These are phyloP conservation scores for Platismatia glauca DNA, from an alignment of 495 filamentous ascomycete species.

Conservation along the genomic window DNA sequence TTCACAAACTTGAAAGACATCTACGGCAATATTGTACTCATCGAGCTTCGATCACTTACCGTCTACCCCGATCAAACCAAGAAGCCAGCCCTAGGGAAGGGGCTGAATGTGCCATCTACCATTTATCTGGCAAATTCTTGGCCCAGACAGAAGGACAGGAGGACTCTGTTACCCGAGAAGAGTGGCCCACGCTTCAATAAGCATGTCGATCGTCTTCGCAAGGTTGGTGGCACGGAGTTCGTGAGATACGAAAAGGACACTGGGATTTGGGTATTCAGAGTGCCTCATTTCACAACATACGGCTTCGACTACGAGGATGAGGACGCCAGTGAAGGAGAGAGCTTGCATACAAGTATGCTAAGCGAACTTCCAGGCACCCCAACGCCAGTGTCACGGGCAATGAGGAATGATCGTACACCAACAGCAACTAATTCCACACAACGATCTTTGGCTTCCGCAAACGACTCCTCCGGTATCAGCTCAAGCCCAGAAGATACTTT, in stretches of 20 bases:
- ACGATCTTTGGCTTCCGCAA: constrained; percentile 26
- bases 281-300: constrained; percentile 93
- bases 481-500: constrained; percentile 67
- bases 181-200: constrained; percentile 56
- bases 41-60: constrained; percentile 66
- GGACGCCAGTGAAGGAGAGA: constrained; percentile 51
- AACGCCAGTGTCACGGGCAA: constrained; percentile 42
- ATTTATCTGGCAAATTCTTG: constrained; percentile 84
- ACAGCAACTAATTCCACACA: constrained; percentile 28
- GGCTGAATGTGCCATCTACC: constrained; percentile 80
- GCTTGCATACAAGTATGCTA: constrained; percentile 45
- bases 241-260: constrained; percentile 64
- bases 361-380: constrained; percentile 52
- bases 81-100: constrained; percentile 76
- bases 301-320: constrained; percentile 82
- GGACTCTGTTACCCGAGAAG: constrained; percentile 42
- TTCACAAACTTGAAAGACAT: constrained; percentile 62
- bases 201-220: constrained; percentile 73
- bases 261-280: constrained; percentile 83
- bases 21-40: constrained; percentile 59
- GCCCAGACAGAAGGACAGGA: constrained; percentile 62
- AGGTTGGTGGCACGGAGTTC: constrained; percentile 70
- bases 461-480: constrained; percentile 38
- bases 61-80: constrained; percentile 68
- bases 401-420: constrained; percentile 21